Conservation (phyloP, 148 eudicot species). For the Diospyros kaki region DNA sequence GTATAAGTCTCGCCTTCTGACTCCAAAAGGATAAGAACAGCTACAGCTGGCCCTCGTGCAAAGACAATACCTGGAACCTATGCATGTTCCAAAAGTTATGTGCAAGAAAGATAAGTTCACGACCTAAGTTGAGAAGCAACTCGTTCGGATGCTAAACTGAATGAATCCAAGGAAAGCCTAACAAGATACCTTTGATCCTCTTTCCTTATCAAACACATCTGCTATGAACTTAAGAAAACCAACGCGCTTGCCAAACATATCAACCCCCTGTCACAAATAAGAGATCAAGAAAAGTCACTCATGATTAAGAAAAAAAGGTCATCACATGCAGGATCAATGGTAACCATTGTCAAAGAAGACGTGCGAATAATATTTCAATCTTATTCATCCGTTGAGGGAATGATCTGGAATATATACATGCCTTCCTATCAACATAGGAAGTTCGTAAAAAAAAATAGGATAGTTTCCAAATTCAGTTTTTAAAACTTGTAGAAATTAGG, state of each 20-base stretch:
- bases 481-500: too few species aligned
- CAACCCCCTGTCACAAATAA: conserved; percentile 59
- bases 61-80: conserved; percentile 99
- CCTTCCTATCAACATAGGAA: too few species aligned
- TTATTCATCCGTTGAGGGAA: too few species aligned
- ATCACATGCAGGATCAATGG: too few species aligned
- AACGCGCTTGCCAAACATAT: conserved; percentile 88
- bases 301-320: background rate
- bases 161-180: conserved; percentile 7
- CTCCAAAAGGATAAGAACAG: conserved; percentile 86
- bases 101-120: conserved; percentile 1
- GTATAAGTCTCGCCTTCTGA: conserved; percentile 87
- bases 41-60: conserved; percentile 97
- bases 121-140: background rate
- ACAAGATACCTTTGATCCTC: conserved; percentile 61
- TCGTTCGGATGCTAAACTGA: background rate
- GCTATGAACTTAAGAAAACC: conserved; percentile 97
- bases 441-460: too few species aligned
- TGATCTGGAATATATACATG: too few species aligned
- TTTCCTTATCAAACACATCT: conserved; percentile 70
- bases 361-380: too few species aligned
- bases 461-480: too few species aligned
- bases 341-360: too few species aligned
- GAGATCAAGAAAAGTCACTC: background rate
- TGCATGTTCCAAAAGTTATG: conserved; percentile 5